Conservation (phyloP, 768 basidiomycete genomes). For the Tulasnella sp. region DNA sequence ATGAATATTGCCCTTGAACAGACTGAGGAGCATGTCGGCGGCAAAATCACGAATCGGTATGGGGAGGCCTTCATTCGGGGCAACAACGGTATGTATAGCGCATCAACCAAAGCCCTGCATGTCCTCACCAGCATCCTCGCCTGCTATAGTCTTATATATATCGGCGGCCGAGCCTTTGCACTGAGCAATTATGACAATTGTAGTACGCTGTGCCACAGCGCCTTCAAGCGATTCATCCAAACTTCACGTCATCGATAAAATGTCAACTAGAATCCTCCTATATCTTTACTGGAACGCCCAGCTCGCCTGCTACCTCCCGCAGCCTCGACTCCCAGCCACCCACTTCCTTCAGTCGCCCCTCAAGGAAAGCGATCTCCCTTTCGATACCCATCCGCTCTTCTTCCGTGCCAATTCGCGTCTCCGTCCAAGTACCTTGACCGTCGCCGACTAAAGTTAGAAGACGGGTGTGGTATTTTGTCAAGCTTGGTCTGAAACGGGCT, state of each 20-base stretch:
- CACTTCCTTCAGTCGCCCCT: constrained; percentile 65
- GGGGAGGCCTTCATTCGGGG: constrained; percentile 95
- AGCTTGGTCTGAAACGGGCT: constrained; percentile 54
- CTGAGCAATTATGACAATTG: background rate
- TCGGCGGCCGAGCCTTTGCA: constrained; percentile 59
- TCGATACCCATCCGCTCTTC: constrained; percentile 73
- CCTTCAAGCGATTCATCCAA: background rate
- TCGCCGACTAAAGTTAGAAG: constrained; percentile 76
- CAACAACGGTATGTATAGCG: constrained; percentile 64
- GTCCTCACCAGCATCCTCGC: background rate
- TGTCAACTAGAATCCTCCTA: background rate
- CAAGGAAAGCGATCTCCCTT: constrained; percentile 64
- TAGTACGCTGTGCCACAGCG: background rate
- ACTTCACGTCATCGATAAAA: background rate
- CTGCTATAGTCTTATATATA: constrained; percentile 63
- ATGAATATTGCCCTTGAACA: constrained; percentile 99
- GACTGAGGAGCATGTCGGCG: constrained; percentile 92
- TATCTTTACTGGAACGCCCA: constrained; percentile 35
- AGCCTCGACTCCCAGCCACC: constrained; percentile 67
- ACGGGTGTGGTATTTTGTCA: constrained; percentile 86
- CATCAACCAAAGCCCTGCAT: constrained; percentile 14
- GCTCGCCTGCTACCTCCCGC: constrained; percentile 55
- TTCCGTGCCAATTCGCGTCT: constrained; percentile 64
- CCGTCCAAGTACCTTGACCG: constrained; percentile 63
- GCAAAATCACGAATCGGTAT: constrained; percentile 79